phyloP scores from a whole-genome alignment of 2,329 filamentous ascomycete genomes.

The Polychaeton citri region DNA sequence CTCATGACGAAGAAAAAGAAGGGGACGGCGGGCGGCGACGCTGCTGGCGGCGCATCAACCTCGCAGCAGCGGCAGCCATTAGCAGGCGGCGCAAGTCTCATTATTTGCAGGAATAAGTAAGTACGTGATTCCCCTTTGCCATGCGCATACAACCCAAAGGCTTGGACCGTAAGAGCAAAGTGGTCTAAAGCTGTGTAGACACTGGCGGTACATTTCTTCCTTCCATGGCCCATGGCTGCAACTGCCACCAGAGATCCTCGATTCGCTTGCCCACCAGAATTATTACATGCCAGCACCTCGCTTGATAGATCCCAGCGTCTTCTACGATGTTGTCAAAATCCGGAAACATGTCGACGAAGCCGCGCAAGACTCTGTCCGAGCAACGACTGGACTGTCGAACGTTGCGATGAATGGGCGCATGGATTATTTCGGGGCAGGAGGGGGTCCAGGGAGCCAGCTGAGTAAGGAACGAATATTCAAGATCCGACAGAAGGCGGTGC shows the following conservation, averaged over 20 bases:
- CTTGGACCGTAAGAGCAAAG: too few species aligned
- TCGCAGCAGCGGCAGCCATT: neutral
- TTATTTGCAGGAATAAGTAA: constrained; percentile 58
- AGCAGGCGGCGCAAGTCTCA: constrained; percentile 29
- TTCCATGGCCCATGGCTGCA: constrained; percentile 78
- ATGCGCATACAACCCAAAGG: neutral
- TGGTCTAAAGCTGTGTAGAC: constrained; percentile 41
- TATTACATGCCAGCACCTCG: constrained; percentile 63
- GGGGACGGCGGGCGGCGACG: neutral
- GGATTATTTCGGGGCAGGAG: constrained; percentile 36
- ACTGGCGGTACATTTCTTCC: constrained; percentile 74
- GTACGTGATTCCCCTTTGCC: constrained; percentile 22
- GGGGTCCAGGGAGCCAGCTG: constrained; percentile 45
- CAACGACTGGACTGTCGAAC: constrained; percentile 58
- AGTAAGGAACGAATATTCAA: constrained; percentile 65
- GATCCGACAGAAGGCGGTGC: constrained; percentile 68
- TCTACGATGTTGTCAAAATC: constrained; percentile 77
- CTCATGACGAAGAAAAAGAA: too few species aligned
- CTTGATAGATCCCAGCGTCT: constrained; percentile 64
- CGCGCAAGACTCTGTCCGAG: constrained; percentile 62
- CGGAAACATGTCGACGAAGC: constrained; percentile 68
- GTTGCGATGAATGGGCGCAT: constrained; percentile 44
- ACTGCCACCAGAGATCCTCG: constrained; percentile 64
- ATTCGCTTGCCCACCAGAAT: constrained; percentile 66
- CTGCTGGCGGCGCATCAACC: neutral